phyloP scores from a whole-genome alignment of 2,329 filamentous ascomycete species.

The Phialophora expanda region DNA sequence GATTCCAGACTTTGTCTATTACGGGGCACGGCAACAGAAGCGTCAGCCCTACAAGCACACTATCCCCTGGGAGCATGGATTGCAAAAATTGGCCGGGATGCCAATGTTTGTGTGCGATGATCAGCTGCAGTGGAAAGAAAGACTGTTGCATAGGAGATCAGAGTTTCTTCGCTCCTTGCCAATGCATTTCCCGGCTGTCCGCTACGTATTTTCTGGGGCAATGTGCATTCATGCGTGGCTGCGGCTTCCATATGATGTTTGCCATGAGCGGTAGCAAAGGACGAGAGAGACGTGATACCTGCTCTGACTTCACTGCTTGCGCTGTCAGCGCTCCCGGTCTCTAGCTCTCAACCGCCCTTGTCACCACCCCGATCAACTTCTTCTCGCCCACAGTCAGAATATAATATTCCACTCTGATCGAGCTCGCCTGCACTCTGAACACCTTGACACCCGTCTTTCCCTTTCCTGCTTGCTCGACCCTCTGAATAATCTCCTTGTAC shows the following conservation, averaged over 20 bases:
- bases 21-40: too few species aligned
- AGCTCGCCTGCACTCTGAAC: slow-evolving; percentile 70
- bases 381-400: slow-evolving; percentile 69
- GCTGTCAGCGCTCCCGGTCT: background rate
- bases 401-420: slow-evolving; percentile 69
- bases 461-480: slow-evolving; percentile 41
- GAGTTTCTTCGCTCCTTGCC: background rate
- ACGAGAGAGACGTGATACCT: background rate
- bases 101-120: background rate
- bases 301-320: background rate
- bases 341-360: slow-evolving; percentile 74
- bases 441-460: slow-evolving; percentile 61
- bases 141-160: background rate
- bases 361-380: slow-evolving; percentile 77
- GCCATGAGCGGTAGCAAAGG: background rate
- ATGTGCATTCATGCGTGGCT: background rate
- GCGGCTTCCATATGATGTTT: background rate
- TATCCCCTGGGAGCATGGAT: too few species aligned
- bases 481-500: slow-evolving; percentile 70
- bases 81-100: background rate
- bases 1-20: too few species aligned
- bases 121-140: background rate
- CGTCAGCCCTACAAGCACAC: too few species aligned
- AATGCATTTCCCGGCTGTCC: background rate
- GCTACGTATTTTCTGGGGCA: background rate